Base-by-base conservation (phyloP, 163 green algal species). In the Prototheca wickerhamii region DNA sequence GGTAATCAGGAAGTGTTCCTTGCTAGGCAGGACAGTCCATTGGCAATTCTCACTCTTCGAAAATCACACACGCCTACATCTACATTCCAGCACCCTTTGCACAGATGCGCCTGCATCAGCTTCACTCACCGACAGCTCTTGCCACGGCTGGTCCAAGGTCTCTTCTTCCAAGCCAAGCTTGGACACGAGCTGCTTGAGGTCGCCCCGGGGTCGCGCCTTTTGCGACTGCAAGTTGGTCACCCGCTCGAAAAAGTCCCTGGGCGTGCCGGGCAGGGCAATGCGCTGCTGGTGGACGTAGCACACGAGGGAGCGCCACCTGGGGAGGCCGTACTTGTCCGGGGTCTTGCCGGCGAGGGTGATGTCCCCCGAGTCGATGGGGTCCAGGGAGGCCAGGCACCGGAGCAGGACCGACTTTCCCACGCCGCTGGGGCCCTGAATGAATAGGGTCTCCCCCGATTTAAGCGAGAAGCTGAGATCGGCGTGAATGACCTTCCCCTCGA, bases 381-480 rank as follows among this genome's bases (percentile, higher is more conserved):
- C 88, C 0, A 95, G 68, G 31, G 60, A 81, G 0, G 88, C 85
- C 0, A 95, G 25, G 0, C 71, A 59, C 2, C 87, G 75, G 26
- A 95, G 71, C 4, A 95, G 65, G 10, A 93, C 74, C n/a, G 72
- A 85, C 67, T 95, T 95, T 34, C 88, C 88, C 12, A 87, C 76
- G 3, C 88, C 86, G 15, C 65, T 84, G 2, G 87, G 82, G 0
- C 87, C 88, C 3, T 64, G 62, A 2, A 95, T 51, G 43, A 95
- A 94, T 0, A 92, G 63, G 0, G 84, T 56, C 20, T 95, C 77
- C 0, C 83, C 83, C 0, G n/a, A 52, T 3, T 66, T 30, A 1
- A 93, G 29, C 20, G 44, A 46, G 58, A 92, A 88, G 35, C 43
- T 79, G 29, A 88, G 70, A 29, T 44, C 18, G 33, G 29, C 28